These are phyloP conservation scores for Plenodomus tracheiphilus DNA, from an alignment of 2,329 filamentous ascomycete species.

Conservation along the genomic window DNA sequence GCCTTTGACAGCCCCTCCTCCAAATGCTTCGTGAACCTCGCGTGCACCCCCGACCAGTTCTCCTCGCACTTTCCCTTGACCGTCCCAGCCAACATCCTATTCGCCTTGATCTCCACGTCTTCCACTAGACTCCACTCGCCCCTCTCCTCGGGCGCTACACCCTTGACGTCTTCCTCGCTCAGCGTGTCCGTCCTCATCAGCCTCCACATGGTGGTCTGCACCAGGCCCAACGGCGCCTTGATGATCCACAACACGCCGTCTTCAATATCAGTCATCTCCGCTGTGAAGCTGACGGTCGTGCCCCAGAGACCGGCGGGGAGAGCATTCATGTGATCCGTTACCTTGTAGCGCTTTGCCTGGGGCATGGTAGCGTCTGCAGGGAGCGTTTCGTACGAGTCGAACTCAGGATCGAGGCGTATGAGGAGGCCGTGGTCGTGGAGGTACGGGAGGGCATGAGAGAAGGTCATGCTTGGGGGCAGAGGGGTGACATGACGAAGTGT, in stretches of 20 bases:
- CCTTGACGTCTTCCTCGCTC: constrained; percentile 10
- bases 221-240: constrained; percentile 39
- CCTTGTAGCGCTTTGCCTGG: constrained; percentile 40
- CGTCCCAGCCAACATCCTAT: constrained; percentile 37
- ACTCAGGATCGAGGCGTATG: constrained; percentile 43
- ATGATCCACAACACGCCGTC: constrained; percentile 42
- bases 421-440: constrained; percentile 44
- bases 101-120: constrained; percentile 42
- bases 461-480: constrained; percentile 30
- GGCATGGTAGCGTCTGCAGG: constrained; percentile 21
- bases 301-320: constrained; percentile 43
- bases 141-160: constrained; percentile 12
- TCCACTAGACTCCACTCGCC: constrained; percentile 41
- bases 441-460: constrained; percentile 20
- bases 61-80: constrained; percentile 44
- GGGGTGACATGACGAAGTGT: constrained; percentile 40
- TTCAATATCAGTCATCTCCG: constrained; percentile 37
- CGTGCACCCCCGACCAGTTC: constrained; percentile 40
- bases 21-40: constrained; percentile 33
- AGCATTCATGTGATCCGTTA: constrained; percentile 44
- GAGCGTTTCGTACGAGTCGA: constrained; percentile 35
- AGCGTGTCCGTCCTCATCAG: constrained; percentile 25
- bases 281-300: constrained; percentile 40
- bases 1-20: constrained; percentile 4
- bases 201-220: constrained; percentile 39